These are phyloP conservation scores for Leptodontidium sp. DNA, from an alignment of 2,329 filamentous ascomycete genomes.

Conservation along the genomic window DNA sequence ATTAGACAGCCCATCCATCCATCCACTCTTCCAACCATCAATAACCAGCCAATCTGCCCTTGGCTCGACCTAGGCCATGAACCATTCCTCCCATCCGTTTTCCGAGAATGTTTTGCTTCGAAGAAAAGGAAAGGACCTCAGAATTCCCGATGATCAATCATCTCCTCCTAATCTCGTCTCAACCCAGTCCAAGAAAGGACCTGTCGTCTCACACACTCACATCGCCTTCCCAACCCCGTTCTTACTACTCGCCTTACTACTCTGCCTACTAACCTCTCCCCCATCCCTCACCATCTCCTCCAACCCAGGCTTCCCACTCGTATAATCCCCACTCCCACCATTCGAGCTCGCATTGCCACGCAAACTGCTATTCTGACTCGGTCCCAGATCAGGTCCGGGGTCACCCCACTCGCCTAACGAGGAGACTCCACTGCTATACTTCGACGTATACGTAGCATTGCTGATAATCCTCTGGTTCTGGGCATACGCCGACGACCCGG, in stretches of 20 bases:
- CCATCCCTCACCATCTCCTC: slow-evolving; percentile 26
- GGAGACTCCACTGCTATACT: slow-evolving; percentile 41
- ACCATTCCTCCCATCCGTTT: background rate
- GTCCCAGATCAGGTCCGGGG: slow-evolving; percentile 62
- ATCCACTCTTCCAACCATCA: background rate
- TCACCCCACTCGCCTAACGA: slow-evolving; percentile 56
- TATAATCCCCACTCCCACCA: slow-evolving; percentile 16
- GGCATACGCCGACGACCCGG: slow-evolving; percentile 7
- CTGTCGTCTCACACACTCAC: slow-evolving; percentile 1
- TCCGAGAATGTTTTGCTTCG: background rate
- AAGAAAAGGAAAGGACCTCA: background rate
- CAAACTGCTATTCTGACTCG: slow-evolving; percentile 39
- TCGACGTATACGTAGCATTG: slow-evolving; percentile 36
- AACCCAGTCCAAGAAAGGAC: too few species aligned
- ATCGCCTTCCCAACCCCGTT: slow-evolving; percentile 42
- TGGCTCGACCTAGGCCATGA: background rate
- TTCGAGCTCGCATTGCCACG: slow-evolving; percentile 33
- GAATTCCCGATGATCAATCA: background rate
- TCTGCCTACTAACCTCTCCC: slow-evolving; percentile 34
- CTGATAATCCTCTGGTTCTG: slow-evolving; percentile 21
- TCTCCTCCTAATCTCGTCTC: background rate
- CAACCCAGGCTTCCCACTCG: slow-evolving; percentile 1
- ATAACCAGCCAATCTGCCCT: slow-evolving; percentile 7
- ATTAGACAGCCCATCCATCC: background rate
- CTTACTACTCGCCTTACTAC: slow-evolving; percentile 34